phyloP scores from a whole-genome alignment of 164 flowering plant species.

The Cinnamomum chago region DNA sequence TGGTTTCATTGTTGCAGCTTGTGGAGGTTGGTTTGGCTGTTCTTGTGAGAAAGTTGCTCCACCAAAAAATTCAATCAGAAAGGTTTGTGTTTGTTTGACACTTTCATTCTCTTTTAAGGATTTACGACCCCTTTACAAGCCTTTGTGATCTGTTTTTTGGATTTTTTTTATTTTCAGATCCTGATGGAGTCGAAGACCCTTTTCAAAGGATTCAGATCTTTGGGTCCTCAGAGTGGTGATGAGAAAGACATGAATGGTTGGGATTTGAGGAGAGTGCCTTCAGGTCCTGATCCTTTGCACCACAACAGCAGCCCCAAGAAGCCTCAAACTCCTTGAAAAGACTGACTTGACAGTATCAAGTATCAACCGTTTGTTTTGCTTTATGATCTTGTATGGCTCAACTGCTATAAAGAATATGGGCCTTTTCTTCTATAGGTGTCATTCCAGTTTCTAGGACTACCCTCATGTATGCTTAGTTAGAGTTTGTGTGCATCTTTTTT shows the following conservation, averaged over 20 bases:
- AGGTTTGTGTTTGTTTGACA: neutral
- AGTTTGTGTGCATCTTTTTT: too few species aligned
- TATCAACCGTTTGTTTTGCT: too few species aligned
- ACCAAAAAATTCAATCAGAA: neutral
- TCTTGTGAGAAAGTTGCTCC: neutral
- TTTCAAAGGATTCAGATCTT: neutral
- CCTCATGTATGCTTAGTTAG: too few species aligned
- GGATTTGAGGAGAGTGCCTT: constrained; percentile 6
- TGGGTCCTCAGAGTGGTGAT: neutral
- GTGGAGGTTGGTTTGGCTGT: neutral
- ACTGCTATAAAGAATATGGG: too few species aligned
- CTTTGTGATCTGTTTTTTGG: neutral
- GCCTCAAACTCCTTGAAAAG: constrained; percentile 10
- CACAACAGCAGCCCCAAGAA: constrained; percentile 13
- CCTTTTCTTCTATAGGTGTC: too few species aligned
- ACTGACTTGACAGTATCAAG: too few species aligned
- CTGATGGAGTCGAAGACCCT: neutral
- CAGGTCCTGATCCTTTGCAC: constrained; percentile 10
- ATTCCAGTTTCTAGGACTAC: too few species aligned
- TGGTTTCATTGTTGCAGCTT: neutral
- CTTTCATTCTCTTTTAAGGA: neutral
- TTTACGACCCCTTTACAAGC: neutral
- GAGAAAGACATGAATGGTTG: neutral
- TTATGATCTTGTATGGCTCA: too few species aligned
- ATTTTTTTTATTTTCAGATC: neutral